Conservation (phyloP, 805 yeast species). For the Jamesozyma hellenica region DNA sequence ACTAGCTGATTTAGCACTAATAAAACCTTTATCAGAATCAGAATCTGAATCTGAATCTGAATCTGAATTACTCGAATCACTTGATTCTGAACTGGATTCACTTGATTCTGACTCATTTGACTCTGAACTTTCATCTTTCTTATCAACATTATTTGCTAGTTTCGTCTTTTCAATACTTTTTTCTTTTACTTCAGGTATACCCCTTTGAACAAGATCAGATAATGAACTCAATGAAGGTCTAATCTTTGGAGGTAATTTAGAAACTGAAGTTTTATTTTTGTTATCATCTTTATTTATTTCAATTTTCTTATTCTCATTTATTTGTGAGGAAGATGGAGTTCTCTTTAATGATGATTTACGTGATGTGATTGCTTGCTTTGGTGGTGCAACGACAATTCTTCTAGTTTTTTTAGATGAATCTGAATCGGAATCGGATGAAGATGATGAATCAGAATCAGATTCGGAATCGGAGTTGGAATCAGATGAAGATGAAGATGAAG, state of each 20-base stretch:
- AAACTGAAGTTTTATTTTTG: constrained; percentile 3
- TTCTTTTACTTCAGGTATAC: constrained; percentile 59
- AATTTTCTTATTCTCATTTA: background rate
- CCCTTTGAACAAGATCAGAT: constrained; percentile 51
- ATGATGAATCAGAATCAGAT: constrained; percentile 19
- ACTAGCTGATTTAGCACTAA: constrained; percentile 38
- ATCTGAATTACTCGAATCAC: constrained; percentile 7
- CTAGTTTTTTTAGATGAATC: constrained; percentile 20
- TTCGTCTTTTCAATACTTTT: constrained; percentile 8
- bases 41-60: constrained; percentile 8
- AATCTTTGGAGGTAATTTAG: constrained; percentile 21
- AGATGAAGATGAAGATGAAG: background rate
- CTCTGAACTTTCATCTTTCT: constrained; percentile 8
- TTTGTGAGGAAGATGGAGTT: background rate
- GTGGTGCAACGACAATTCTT: constrained; percentile 39
- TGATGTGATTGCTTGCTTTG: constrained; percentile 26
- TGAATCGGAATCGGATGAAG: constrained; percentile 15
- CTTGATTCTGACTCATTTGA: constrained; percentile 7
- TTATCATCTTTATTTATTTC: background rate
- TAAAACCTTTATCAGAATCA: constrained; percentile 25
- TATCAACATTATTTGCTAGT: constrained; percentile 3
- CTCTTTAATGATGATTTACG: constrained; percentile 8
- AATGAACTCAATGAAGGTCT: constrained; percentile 41
- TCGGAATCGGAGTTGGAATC: constrained; percentile 2
- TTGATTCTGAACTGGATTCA: background rate